A percentile compares a stretch with the other conserved stretches of the same genome.
phyloP scores from a whole-genome alignment of 2,329 filamentous ascomycete species.

The Hypoxylon sp. region DNA sequence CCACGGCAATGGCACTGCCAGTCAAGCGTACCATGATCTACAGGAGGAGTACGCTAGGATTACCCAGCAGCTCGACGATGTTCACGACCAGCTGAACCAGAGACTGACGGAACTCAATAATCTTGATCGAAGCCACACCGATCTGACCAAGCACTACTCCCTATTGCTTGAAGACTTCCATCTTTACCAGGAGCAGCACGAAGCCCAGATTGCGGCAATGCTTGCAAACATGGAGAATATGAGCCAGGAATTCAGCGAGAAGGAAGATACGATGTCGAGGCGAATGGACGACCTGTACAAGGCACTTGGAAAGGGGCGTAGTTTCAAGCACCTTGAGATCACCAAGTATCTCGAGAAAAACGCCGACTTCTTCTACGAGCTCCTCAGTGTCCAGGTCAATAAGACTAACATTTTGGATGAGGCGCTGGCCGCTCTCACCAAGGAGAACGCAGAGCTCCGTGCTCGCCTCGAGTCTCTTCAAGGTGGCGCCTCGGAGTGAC shows the following conservation, averaged over 20 bases:
- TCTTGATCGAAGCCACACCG: not conserved
- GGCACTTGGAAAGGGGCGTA: not conserved
- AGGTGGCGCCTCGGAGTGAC: too few relatives aligned
- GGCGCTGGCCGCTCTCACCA: not conserved
- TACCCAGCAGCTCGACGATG: not conserved
- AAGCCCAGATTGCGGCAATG: not conserved
- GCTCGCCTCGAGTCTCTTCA: not conserved
- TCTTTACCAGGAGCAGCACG: not conserved
- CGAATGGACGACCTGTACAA: not conserved
- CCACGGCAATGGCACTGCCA: not conserved
- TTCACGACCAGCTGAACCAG: not conserved
- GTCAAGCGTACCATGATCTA: not conserved
- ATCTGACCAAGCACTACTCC: not conserved
- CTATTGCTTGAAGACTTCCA: not conserved
- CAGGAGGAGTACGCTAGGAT: not conserved
- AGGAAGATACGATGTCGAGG: not conserved
- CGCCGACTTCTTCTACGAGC: slow-evolving; percentile 15
- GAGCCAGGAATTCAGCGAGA: not conserved
- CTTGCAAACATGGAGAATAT: not conserved
- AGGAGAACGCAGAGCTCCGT: slow-evolving; percentile 17
- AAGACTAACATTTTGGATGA: not conserved
- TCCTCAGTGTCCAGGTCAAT: slow-evolving; percentile 12
- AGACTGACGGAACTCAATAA: not conserved
- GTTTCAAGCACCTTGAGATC: not conserved
- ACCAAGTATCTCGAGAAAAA: not conserved